These are phyloP conservation scores for Syzygium aqueum DNA, from an alignment of 345 rosid genomes.

Conservation along the genomic window DNA sequence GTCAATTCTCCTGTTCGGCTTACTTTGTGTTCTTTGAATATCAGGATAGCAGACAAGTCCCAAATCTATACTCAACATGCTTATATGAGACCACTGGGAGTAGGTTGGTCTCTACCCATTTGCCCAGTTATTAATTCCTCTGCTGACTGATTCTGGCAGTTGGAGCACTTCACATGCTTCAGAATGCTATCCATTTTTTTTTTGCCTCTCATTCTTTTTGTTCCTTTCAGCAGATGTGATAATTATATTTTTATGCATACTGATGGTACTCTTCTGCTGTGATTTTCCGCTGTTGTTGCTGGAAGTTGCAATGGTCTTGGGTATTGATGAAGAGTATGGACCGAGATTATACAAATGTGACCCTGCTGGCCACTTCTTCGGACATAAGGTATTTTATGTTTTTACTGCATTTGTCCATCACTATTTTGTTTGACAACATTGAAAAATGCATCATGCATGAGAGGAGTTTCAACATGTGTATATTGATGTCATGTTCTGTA, in stretches of 20 bases:
- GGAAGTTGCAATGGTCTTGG: conserved; percentile 94
- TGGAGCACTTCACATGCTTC: neutral
- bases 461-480: neutral
- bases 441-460: neutral
- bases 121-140: neutral
- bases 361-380: conserved; percentile 97
- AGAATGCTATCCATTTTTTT: neutral
- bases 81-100: conserved; percentile 99
- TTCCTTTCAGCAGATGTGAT: neutral
- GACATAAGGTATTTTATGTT: conserved; percentile 67
- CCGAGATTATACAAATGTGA: conserved; percentile 94
- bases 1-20: neutral
- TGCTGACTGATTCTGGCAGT: neutral
- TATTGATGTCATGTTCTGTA: neutral
- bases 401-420: neutral
- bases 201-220: neutral
- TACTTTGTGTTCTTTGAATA: neutral
- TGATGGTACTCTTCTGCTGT: neutral
- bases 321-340: conserved; percentile 93
- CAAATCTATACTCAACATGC: conserved; percentile 99
- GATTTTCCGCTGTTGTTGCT: neutral
- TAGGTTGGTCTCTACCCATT: conserved; percentile 44
- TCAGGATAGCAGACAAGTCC: conserved; percentile 95
- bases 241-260: neutral
- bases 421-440: neutral